phyloP scores from a whole-genome alignment of 2,329 filamentous ascomycete genomes.

The Xylaria polymorpha region DNA sequence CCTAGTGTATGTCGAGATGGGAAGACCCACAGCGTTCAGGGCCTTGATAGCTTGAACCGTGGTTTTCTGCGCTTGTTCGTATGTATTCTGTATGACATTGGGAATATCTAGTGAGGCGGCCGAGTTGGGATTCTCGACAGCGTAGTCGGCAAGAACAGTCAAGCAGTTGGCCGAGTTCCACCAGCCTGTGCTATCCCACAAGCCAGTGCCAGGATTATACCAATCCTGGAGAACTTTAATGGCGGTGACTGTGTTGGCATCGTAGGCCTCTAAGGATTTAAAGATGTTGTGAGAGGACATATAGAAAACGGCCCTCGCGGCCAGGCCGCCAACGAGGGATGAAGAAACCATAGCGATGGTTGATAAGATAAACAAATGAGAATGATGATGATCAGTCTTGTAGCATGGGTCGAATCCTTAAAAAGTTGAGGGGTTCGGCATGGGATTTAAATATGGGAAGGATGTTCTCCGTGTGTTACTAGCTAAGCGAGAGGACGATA shows the following conservation, averaged over 20 bases:
- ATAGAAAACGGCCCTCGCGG: conserved; percentile 48
- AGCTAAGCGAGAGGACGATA: neutral
- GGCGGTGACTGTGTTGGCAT: conserved; percentile 43
- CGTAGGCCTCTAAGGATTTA: conserved; percentile 43
- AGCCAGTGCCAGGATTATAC: conserved; percentile 64
- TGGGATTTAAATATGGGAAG: conserved; percentile 28
- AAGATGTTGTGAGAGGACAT: conserved; percentile 47
- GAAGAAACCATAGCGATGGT: conserved; percentile 47
- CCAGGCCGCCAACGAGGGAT: conserved; percentile 47
- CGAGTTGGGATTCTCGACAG: conserved; percentile 31
- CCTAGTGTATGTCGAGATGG: conserved; percentile 47
- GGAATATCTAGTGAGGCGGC: conserved; percentile 43
- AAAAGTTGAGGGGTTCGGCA: conserved; percentile 14
- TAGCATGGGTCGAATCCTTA: conserved; percentile 21
- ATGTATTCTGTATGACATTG: conserved; percentile 50
- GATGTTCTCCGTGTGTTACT: conserved; percentile 18
- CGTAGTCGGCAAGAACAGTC: conserved; percentile 52
- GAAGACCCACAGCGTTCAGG: conserved; percentile 42
- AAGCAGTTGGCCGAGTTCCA: conserved; percentile 72
- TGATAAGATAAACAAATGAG: conserved; percentile 9
- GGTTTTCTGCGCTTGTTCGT: conserved; percentile 48
- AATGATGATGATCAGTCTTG: conserved; percentile 30
- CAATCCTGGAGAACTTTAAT: conserved; percentile 60
- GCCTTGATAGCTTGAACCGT: conserved; percentile 44
- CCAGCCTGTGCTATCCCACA: conserved; percentile 69